These are phyloP conservation scores for Eudorina sp. DNA, from an alignment of 139 green algal species.

Conservation along the genomic window DNA sequence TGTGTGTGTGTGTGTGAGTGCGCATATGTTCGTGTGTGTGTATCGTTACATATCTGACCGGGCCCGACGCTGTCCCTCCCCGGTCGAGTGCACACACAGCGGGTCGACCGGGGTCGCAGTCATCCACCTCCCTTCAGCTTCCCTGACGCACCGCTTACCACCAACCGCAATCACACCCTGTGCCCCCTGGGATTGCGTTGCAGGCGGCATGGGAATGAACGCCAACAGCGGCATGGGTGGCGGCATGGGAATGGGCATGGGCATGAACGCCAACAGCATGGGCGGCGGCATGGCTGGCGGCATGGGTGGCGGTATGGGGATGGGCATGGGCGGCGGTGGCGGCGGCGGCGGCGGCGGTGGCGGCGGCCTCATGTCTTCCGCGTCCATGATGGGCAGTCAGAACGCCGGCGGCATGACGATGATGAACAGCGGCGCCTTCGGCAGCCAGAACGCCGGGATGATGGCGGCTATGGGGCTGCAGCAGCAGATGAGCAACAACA, in stretches of 20 bases:
- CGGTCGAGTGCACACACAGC: no score
- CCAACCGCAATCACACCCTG: no score
- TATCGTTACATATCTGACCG: no score
- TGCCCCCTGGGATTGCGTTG: no score
- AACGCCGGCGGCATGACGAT: neutral
- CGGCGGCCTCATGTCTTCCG: neutral
- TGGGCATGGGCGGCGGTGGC: neutral
- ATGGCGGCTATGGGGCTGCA: neutral
- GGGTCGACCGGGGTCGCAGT: no score
- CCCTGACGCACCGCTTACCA: no score
- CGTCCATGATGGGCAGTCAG: neutral
- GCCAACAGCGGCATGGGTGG: neutral
- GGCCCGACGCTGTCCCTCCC: no score
- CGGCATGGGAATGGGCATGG: neutral
- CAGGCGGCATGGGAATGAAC: conserved; percentile 8
- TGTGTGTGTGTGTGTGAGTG: neutral
- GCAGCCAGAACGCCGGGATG: neutral
- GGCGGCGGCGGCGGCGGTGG: no score
- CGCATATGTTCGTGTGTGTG: no score
- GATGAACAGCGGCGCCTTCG: neutral
- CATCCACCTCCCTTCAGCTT: no score
- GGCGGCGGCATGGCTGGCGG: neutral
- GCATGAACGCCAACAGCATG: neutral
- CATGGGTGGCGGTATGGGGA: neutral
- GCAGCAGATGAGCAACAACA: neutral